Percentiles rank a stretch among this genome's conserved stretches.
Conservation (phyloP, 441 rosid species). For the Biscutella auriculata region DNA sequence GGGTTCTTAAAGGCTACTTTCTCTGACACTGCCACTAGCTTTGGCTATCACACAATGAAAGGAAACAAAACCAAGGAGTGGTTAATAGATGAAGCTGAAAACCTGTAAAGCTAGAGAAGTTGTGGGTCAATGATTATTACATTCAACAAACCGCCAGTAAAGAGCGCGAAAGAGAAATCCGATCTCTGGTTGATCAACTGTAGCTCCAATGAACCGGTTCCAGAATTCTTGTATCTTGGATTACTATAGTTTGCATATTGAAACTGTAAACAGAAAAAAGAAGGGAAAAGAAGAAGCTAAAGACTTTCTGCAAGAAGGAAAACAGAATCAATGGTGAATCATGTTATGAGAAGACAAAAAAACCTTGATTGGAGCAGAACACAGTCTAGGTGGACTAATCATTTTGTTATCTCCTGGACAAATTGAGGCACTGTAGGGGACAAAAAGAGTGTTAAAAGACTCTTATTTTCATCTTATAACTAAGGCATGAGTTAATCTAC, state of each 20-base stretch:
- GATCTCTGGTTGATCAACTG: constrained; percentile 78
- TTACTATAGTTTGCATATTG: constrained; percentile 66
- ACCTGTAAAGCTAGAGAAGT: background rate
- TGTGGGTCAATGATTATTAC: constrained; percentile 24
- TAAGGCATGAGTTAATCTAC: constrained; percentile 22
- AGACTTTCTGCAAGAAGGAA: constrained; percentile 1
- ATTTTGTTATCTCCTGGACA: constrained; percentile 40
- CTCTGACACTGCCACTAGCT: constrained; percentile 63
- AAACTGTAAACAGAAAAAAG: constrained; percentile 30
- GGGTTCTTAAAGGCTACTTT: constrained; percentile 48
- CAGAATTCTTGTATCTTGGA: constrained; percentile 37
- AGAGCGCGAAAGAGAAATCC: constrained; percentile 58
- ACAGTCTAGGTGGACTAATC: constrained; percentile 42
- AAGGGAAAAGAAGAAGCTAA: background rate
- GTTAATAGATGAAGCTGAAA: background rate
- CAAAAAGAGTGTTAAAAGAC: background rate
- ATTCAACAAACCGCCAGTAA: constrained; percentile 50
- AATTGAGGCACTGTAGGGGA: constrained; percentile 42
- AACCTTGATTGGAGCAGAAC: constrained; percentile 80
- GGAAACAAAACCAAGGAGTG: background rate
- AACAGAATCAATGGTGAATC: background rate
- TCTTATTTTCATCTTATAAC: background rate
- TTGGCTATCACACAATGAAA: constrained; percentile 35
- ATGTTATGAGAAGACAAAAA: background rate
- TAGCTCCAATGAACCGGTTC: constrained; percentile 56